A percentile compares a stretch with the other conserved stretches of the same genome.
These are phyloP conservation scores for Podila horticola DNA, from an alignment of 192 early-diverging fungal genomes.

Conservation along the genomic window DNA sequence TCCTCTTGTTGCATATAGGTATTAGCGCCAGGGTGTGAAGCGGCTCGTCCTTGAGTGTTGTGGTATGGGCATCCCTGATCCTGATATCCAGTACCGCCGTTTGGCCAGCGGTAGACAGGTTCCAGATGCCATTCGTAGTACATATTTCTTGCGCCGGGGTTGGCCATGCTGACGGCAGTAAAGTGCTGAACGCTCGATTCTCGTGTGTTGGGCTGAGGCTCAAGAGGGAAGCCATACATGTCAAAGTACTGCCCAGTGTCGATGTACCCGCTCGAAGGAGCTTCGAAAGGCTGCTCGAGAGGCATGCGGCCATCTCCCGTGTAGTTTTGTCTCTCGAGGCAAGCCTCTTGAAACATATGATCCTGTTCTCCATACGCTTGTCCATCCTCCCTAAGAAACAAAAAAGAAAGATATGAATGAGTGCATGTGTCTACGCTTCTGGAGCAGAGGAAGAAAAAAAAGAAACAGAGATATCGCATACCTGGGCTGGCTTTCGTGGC, in stretches of 20 bases:
- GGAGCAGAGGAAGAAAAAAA: background rate
- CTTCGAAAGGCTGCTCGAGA: background rate
- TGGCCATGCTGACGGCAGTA: background rate
- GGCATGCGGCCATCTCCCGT: background rate
- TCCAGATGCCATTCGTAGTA: background rate
- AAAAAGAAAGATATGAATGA: background rate
- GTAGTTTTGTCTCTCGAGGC: background rate
- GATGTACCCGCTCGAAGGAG: background rate
- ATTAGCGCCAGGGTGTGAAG: background rate
- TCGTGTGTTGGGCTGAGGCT: background rate
- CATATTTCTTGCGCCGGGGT: background rate
- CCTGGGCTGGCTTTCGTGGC: background rate
- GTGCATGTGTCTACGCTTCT: background rate
- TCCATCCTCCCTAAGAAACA: background rate
- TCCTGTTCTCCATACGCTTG: background rate
- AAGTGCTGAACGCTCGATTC: background rate
- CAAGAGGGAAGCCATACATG: background rate
- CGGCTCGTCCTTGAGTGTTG: background rate
- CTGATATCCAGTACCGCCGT: background rate
- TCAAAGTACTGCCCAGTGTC: constrained; percentile 1
- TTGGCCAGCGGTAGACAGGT: background rate
- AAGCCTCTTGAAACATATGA: background rate
- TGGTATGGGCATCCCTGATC: background rate
- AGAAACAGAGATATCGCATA: background rate
- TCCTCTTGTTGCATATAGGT: no score